Percentiles rank a stretch among this genome's conserved stretches.
phyloP scores from a whole-genome alignment of 2,329 filamentous ascomycete genomes.

The Trichophaea hybrida region DNA sequence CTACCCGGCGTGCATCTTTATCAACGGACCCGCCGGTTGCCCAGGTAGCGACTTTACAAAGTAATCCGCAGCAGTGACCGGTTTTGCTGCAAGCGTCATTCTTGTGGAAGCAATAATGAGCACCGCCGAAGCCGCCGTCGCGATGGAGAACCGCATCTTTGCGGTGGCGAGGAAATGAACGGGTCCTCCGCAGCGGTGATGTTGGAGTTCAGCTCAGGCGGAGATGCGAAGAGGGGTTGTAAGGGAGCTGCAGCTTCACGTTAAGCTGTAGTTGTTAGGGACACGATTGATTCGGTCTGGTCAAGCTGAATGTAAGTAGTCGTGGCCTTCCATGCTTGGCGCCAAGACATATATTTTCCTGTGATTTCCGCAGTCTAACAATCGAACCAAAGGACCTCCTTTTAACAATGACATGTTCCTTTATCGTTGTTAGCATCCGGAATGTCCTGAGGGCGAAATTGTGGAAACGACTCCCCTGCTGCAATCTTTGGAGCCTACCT shows the following conservation, averaged over 20 bases:
- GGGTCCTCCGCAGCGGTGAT: background rate
- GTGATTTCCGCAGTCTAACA: background rate
- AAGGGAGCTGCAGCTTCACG: background rate
- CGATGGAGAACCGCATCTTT: constrained; percentile 2
- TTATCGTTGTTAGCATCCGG: too few relatives aligned
- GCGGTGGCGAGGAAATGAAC: background rate
- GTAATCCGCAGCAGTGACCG: constrained; percentile 64
- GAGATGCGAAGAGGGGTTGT: background rate
- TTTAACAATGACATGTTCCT: too few relatives aligned
- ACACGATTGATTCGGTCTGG: background rate
- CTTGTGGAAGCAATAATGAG: constrained; percentile 25
- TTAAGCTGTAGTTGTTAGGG: background rate
- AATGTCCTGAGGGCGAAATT: too few relatives aligned
- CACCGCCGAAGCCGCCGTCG: background rate
- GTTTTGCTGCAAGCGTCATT: constrained; percentile 28
- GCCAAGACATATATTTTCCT: background rate
- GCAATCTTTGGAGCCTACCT: too few relatives aligned
- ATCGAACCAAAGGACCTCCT: too few relatives aligned
- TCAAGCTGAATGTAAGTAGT: background rate
- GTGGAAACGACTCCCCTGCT: too few relatives aligned
- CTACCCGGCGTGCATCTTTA: constrained; percentile 98
- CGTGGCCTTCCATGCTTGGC: constrained; percentile 4
- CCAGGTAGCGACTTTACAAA: constrained; percentile 77
- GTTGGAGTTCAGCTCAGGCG: background rate
- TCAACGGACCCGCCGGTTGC: constrained; percentile 57